phyloP scores from a whole-genome alignment of 257 asterid genomes.

The Solanum ossicruentum region DNA sequence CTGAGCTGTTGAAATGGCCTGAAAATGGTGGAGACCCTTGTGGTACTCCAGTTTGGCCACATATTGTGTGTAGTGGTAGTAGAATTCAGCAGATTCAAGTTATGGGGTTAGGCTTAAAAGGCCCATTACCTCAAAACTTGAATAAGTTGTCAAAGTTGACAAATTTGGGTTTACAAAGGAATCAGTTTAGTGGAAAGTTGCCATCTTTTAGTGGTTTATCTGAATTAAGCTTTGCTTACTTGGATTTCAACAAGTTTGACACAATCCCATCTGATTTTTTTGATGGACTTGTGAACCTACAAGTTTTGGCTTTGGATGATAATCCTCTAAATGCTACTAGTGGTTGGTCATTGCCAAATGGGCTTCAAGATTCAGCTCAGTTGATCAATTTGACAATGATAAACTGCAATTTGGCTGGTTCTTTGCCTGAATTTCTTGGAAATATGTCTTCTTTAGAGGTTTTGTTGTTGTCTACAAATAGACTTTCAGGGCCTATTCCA shows the following conservation, averaged over 20 bases:
- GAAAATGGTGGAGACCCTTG: slow-evolving; percentile 60
- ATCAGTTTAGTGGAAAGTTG: slow-evolving; percentile 52
- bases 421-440: slow-evolving; percentile 68
- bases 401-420: slow-evolving; percentile 54
- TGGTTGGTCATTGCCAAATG: slow-evolving; percentile 68
- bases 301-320: slow-evolving; percentile 65
- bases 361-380: slow-evolving; percentile 48
- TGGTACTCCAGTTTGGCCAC: slow-evolving; percentile 75
- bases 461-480: slow-evolving; percentile 42
- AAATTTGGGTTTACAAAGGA: slow-evolving; percentile 64
- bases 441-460: slow-evolving; percentile 63
- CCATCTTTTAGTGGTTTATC: slow-evolving; percentile 69
- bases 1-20: slow-evolving; percentile 72
- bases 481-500: slow-evolving; percentile 53
- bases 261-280: slow-evolving; percentile 75
- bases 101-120: slow-evolving; percentile 55
- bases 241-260: slow-evolving; percentile 67
- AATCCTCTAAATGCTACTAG: slow-evolving; percentile 56
- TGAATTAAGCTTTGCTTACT: slow-evolving; percentile 49
- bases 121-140: slow-evolving; percentile 59
- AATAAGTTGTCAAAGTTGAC: slow-evolving; percentile 43
- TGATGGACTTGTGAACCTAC: slow-evolving; percentile 56
- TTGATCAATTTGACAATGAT: slow-evolving; percentile 54
- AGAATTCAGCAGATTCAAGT: slow-evolving; percentile 83
- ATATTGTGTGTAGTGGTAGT: slow-evolving; percentile 36